Base-by-base conservation (phyloP, 148 eudicot species). In the Spergularia bocconei region DNA sequence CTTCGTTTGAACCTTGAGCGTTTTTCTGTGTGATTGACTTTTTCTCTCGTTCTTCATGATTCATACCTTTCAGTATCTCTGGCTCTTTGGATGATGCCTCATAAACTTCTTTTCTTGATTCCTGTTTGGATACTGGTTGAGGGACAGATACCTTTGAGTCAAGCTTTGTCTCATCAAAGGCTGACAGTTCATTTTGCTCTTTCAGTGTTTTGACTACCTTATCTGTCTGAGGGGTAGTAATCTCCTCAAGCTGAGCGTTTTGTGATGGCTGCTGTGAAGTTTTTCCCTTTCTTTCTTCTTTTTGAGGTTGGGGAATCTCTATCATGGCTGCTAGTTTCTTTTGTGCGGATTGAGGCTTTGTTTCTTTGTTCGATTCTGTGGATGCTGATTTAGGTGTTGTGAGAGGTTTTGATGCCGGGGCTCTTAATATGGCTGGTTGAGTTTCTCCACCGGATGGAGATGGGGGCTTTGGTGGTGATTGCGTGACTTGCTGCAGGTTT, bases 31-130 rank as follows among this genome's bases (percentile, higher is more conserved):
- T 53, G 11, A 38, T 58, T 38, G 73, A 54, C n/a, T 64, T 71
- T 53, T 78, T 67, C 70, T 51, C 70, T 19, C 53, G 79, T 51
- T 71, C 67, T 20, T 67, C 73, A 23, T 74, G 74, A 25, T 60
- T 15, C 38, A 56, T 39, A 23, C 44, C 63, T 56, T 59, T 73
- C 17, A 57, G 55, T 20, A 70, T 62, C 62, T 69, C 70, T 52
- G 75, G 61, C 63, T 79, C 82, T 65, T 61, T 79, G 21, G 79
- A 38, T 17, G 72, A 66, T 78, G 72, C 36, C 52, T 73, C 77
- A 67, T 75, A 57, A 23, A 13, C 38, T 54, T 69, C 77, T 29
- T 56, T 68, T 21, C 29, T 59, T 58, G 58, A 29, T 23, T 76
- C 58, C 53, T 39, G 44, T 62, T 59, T 76, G 51, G 33, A 51